Evolutionary conservation across 2,329 filamentous ascomycete species (phyloP).

Genomic region (Cryphonectria japonica): DNA sequence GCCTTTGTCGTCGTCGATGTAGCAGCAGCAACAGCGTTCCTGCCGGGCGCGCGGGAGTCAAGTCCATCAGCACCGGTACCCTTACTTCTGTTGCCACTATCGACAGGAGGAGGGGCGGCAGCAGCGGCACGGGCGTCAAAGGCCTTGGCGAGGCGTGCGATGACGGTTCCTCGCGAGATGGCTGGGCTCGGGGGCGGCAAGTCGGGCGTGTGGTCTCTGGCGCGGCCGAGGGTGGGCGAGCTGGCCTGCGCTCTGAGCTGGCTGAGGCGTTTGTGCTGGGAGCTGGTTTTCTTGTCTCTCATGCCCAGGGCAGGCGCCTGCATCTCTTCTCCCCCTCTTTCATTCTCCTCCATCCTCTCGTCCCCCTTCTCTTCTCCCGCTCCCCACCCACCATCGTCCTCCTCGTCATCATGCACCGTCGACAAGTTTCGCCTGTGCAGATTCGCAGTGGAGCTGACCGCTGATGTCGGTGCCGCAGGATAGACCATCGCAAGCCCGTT

Average conservation of each 20-base stretch:
- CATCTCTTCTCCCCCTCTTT: background rate
- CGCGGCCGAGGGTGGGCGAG: slow-evolving; percentile 33
- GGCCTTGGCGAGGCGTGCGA: slow-evolving; percentile 34
- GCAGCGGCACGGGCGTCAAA: slow-evolving; percentile 36
- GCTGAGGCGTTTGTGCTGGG: slow-evolving; percentile 22
- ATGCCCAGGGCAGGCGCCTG: background rate
- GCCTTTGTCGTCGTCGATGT: background rate
- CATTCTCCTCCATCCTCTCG: background rate
- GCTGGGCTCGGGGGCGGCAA: slow-evolving; percentile 31
- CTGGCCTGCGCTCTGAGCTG: slow-evolving; percentile 32
- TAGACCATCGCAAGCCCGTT: background rate
- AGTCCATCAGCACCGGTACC: too few species aligned
- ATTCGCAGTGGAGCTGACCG: slow-evolving; percentile 8
- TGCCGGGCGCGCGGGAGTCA: background rate
- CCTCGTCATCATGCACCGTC: slow-evolving; percentile 29
- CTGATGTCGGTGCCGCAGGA: background rate
- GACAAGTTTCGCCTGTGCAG: slow-evolving; percentile 25
- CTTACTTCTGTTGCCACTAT: background rate
- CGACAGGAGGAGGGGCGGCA: background rate
- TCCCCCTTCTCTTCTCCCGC: too few species aligned
- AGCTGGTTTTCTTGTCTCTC: background rate
- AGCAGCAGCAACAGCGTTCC: background rate
- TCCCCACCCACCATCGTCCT: background rate
- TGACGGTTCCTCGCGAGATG: slow-evolving; percentile 33
- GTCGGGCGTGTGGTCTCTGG: slow-evolving; percentile 17